Evolutionary conservation across 805 yeast genomes (phyloP).

Genomic region (Torulaspora maleeae): DNA sequence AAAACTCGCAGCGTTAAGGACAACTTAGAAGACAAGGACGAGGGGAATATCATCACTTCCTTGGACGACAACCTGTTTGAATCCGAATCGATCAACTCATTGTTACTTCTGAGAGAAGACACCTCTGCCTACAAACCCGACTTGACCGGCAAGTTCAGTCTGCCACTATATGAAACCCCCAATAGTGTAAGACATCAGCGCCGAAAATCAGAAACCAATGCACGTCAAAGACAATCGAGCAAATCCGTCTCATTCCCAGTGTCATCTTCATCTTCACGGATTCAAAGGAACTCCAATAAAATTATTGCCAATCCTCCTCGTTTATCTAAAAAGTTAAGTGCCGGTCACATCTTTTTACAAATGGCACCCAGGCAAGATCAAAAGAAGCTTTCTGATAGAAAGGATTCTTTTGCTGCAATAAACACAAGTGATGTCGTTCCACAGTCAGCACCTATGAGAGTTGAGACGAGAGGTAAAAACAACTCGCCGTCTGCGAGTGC

Average conservation of each 20-base stretch:
- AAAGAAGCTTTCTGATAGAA: slow-evolving; percentile 4
- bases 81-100: slow-evolving; percentile 21
- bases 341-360: slow-evolving; percentile 20
- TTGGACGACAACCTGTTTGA: slow-evolving; percentile 28
- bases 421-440: slow-evolving; percentile 7
- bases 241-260: slow-evolving; percentile 23
- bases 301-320: slow-evolving; percentile 14
- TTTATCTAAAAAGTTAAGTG: slow-evolving; percentile 19
- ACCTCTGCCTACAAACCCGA: slow-evolving; percentile 11
- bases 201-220: slow-evolving; percentile 26
- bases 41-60: slow-evolving; percentile 6
- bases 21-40: slow-evolving; percentile 7
- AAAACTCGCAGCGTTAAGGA: slow-evolving; percentile 6
- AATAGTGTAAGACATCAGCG: slow-evolving; percentile 15
- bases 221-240: slow-evolving; percentile 15
- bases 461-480: slow-evolving; percentile 1
- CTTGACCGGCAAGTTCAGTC: slow-evolving; percentile 7
- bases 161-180: slow-evolving; percentile 16
- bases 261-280: slow-evolving; percentile 21
- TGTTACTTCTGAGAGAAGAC: slow-evolving; percentile 24
- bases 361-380: slow-evolving; percentile 2
- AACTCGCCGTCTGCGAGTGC: slow-evolving; percentile 4
- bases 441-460: slow-evolving; percentile 5
- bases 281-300: slow-evolving; percentile 9
- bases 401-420: slow-evolving; percentile 10